Conservation (phyloP, 257 asterid species). For the Hygrophila difformis region DNA sequence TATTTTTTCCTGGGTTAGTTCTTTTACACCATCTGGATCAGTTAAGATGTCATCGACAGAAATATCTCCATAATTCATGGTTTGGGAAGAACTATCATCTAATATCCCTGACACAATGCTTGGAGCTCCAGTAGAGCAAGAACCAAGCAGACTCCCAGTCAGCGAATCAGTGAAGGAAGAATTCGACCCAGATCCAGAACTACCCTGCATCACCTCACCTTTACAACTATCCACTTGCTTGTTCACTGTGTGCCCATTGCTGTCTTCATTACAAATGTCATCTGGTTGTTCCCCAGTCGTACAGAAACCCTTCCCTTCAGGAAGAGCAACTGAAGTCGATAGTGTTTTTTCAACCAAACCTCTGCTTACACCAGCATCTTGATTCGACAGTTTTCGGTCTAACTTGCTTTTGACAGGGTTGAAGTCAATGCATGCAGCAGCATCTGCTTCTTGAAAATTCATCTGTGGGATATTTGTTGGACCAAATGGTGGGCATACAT, state of each 20-base stretch:
- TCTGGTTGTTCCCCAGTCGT: constrained; percentile 17
- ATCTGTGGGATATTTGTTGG: constrained; percentile 17
- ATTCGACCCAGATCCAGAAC: constrained; percentile 13
- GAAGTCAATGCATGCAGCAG: constrained; percentile 16
- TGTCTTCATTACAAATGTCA: constrained; percentile 20
- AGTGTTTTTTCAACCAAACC: constrained; percentile 18
- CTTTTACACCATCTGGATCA: constrained; percentile 18
- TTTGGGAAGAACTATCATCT: constrained; percentile 16
- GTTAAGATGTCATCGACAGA: constrained; percentile 23
- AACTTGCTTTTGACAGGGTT: constrained; percentile 15
- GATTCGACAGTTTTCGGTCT: constrained; percentile 10
- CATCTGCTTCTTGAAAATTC: constrained; percentile 20
- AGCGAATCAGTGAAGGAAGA: constrained; percentile 13
- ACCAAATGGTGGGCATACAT: constrained; percentile 19
- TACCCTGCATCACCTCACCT: constrained; percentile 4
- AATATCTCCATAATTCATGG: constrained; percentile 17
- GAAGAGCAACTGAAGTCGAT: constrained; percentile 14
- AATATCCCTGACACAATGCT: constrained; percentile 15
- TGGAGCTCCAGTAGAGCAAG: constrained; percentile 23
- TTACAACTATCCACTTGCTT: constrained; percentile 15
- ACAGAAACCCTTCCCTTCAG: constrained; percentile 19
- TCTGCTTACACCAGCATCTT: constrained; percentile 21
- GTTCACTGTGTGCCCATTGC: constrained; percentile 9
- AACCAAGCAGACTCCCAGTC: constrained; percentile 13
- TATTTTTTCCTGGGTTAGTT: constrained; percentile 21